Conservation (phyloP, 2,329 filamentous ascomycete species). For the Aspergillus arachidicola region DNA sequence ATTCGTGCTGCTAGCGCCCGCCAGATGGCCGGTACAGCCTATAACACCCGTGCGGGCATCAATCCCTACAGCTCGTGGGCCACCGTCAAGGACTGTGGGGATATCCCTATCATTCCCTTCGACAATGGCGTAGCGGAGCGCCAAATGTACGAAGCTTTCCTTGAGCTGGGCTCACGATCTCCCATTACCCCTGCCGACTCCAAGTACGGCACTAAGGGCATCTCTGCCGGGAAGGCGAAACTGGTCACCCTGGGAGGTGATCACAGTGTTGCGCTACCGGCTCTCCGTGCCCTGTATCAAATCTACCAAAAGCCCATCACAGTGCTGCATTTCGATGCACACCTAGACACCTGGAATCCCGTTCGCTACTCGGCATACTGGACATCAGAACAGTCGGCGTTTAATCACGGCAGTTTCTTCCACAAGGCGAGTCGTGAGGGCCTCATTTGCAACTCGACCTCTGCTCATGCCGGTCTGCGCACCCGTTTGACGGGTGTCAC, state of each 20-base stretch:
- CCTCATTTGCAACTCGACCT: slow-evolving; percentile 71
- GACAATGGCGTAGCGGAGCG: slow-evolving; percentile 79
- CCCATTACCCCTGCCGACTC: slow-evolving; percentile 36
- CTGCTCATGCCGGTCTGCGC: slow-evolving; percentile 80
- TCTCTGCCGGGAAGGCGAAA: slow-evolving; percentile 48
- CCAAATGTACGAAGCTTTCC: slow-evolving; percentile 83
- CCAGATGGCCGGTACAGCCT: slow-evolving; percentile 77
- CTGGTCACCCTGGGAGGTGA: slow-evolving; percentile 74
- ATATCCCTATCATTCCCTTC: slow-evolving; percentile 83
- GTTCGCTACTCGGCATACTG: slow-evolving; percentile 75
- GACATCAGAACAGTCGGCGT: slow-evolving; percentile 69
- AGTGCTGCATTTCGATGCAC: slow-evolving; percentile 75
- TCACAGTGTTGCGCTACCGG: slow-evolving; percentile 70
- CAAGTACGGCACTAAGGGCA: slow-evolving; percentile 31
- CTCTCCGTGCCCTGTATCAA: slow-evolving; percentile 66
- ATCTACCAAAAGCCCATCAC: slow-evolving; percentile 65
- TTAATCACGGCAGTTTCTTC: slow-evolving; percentile 91
- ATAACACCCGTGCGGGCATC: slow-evolving; percentile 78
- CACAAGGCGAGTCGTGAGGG: slow-evolving; percentile 83
- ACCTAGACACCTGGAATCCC: slow-evolving; percentile 86
- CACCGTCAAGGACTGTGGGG: slow-evolving; percentile 82
- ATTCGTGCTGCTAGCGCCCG: slow-evolving; percentile 82
- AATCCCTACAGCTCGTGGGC: slow-evolving; percentile 85
- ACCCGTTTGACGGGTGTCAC: slow-evolving; percentile 71
- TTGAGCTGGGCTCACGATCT: slow-evolving; percentile 62